Evolutionary conservation across 2,329 filamentous ascomycete genomes (phyloP).

Genomic region (Trichoderma arundinaceum): DNA sequence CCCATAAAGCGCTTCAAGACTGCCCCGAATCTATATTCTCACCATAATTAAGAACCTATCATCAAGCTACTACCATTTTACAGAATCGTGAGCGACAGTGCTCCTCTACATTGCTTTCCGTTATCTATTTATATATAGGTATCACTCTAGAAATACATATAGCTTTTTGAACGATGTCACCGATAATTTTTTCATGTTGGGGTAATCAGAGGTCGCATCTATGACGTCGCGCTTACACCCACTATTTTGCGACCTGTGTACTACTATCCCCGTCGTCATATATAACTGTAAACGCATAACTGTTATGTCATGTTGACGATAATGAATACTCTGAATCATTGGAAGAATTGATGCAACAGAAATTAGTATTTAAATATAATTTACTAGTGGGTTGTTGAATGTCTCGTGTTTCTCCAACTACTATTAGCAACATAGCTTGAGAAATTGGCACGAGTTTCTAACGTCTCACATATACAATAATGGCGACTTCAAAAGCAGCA

Average conservation of each 20-base stretch:
- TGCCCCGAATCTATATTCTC: no score
- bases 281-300: background rate
- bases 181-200: no score
- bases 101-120: no score
- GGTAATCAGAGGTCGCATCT: background rate
- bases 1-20: no score
- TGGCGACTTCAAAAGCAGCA: slow-evolving; percentile 63
- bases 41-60: no score
- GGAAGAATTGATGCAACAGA: background rate
- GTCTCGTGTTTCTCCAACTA: background rate
- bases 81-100: no score
- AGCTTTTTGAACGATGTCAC: no score
- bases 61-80: no score
- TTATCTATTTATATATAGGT: no score
- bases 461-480: background rate
- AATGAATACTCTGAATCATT: background rate
- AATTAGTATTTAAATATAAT: background rate
- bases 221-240: slow-evolving; percentile 5
- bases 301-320: slow-evolving; percentile 4
- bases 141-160: no score
- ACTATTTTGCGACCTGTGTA: background rate
- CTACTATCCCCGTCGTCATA: background rate
- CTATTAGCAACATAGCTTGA: background rate
- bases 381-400: no score
- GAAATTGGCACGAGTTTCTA: no score